These are phyloP conservation scores for Angophora floribunda DNA, from an alignment of 345 rosid species.

Conservation along the genomic window DNA sequence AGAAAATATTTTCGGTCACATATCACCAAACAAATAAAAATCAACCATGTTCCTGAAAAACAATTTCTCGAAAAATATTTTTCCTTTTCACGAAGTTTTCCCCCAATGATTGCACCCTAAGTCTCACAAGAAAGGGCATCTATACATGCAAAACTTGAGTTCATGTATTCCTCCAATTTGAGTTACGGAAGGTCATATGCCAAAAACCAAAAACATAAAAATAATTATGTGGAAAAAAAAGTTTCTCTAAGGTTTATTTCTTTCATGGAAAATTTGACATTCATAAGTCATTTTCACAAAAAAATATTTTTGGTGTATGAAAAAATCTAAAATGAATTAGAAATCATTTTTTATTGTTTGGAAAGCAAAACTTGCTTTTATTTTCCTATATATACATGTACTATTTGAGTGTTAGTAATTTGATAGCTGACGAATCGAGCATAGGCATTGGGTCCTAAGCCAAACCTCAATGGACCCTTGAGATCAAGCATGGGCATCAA, in stretches of 20 bases:
- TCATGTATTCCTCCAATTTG: not conserved
- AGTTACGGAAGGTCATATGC: not conserved
- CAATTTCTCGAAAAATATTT: not conserved
- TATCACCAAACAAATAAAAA: not conserved
- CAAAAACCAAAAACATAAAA: not conserved
- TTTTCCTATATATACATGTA: too few species aligned
- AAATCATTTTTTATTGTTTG: too few species aligned
- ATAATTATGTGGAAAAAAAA: not conserved
- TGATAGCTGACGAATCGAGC: not conserved
- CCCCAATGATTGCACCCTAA: rapidly evolving
- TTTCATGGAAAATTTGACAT: not conserved
- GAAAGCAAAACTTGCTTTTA: not conserved
- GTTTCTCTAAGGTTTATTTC: not conserved
- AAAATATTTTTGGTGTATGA: not conserved
- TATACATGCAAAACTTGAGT: not conserved
- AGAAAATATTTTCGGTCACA: not conserved
- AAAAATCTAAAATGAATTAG: not conserved
- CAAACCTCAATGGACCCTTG: too few species aligned
- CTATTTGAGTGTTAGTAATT: not conserved
- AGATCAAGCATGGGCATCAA: too few species aligned
- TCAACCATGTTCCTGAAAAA: not conserved
- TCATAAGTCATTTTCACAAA: not conserved
- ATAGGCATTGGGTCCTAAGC: not conserved
- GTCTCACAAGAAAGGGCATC: not conserved
- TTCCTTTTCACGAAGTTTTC: not conserved